Evolutionary conservation across 495 filamentous ascomycete species (phyloP).

Genomic region (Daldinia concentrica): DNA sequence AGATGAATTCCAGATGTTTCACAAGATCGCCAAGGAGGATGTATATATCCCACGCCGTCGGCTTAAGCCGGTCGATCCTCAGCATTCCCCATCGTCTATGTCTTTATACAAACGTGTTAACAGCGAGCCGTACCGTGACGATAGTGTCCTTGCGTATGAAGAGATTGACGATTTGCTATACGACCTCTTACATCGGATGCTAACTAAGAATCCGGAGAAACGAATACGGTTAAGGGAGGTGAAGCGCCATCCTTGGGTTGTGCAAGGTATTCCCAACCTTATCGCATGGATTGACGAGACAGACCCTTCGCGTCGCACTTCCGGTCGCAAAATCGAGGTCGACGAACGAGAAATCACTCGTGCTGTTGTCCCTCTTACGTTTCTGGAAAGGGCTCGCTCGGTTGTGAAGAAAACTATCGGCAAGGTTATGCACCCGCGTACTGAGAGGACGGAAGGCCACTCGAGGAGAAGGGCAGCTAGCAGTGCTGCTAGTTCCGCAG

Average conservation of each 20-base stretch:
- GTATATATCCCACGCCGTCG: constrained; percentile 85
- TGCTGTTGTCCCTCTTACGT: constrained; percentile 87
- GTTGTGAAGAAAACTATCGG: constrained; percentile 72
- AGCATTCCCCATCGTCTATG: constrained; percentile 57
- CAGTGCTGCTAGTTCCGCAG: constrained; percentile 65
- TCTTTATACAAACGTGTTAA: constrained; percentile 65
- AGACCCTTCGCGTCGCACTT: constrained; percentile 80
- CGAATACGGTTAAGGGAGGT: constrained; percentile 91
- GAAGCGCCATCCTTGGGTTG: constrained; percentile 95
- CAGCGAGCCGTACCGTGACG: constrained; percentile 59
- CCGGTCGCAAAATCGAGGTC: constrained; percentile 91
- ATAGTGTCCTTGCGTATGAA: constrained; percentile 83
- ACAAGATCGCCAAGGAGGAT: constrained; percentile 87
- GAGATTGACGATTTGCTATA: constrained; percentile 82
- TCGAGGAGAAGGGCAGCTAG: constrained; percentile 64
- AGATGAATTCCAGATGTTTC: constrained; percentile 90
- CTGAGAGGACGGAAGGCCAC: constrained; percentile 62
- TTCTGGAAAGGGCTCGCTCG: constrained; percentile 79
- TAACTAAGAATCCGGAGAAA: constrained; percentile 87
- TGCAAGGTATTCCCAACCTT: constrained; percentile 79
- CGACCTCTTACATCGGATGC: constrained; percentile 81
- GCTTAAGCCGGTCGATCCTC: constrained; percentile 76
- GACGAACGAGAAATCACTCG: constrained; percentile 87
- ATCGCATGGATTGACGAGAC: constrained; percentile 90
- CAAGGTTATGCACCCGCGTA: constrained; percentile 67